These are phyloP conservation scores for Hymenoscyphus repandus DNA, from an alignment of 2,329 filamentous ascomycete genomes.

Conservation along the genomic window DNA sequence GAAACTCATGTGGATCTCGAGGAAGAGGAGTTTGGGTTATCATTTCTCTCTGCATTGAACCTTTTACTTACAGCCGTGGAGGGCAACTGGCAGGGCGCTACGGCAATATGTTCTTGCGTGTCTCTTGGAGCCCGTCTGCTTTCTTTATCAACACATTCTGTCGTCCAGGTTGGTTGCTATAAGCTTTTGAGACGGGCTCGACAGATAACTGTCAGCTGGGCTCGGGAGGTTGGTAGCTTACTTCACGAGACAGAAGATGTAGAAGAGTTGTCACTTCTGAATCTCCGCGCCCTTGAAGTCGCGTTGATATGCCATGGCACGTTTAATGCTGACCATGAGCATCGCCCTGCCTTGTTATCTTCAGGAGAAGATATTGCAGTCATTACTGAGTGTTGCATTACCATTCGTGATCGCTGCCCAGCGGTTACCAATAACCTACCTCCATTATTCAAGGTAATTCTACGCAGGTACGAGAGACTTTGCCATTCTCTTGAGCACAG, in stretches of 20 bases:
- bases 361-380: constrained; percentile 26
- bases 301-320: constrained; percentile 38
- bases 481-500: constrained; percentile 17
- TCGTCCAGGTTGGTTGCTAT: constrained; percentile 22
- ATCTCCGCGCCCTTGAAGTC: constrained; percentile 33
- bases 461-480: constrained; percentile 6
- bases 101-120: constrained; percentile 22
- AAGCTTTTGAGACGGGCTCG: constrained; percentile 32
- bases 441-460: not conserved
- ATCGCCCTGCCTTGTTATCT: constrained; percentile 28
- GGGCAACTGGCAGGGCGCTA: constrained; percentile 46
- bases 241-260: constrained; percentile 19
- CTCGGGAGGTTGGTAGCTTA: constrained; percentile 14
- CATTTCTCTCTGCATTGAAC: constrained; percentile 32
- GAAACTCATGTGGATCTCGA: constrained; percentile 33
- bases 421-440: constrained; percentile 23
- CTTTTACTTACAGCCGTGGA: constrained; percentile 33
- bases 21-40: constrained; percentile 30
- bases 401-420: constrained; percentile 31
- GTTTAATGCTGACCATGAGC: constrained; percentile 37
- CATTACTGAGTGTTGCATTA: constrained; percentile 36
- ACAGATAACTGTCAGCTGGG: constrained; percentile 36
- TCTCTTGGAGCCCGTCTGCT: not conserved
- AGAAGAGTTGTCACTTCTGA: constrained; percentile 29
- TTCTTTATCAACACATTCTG: not conserved